Percentiles rank a stretch among this genome's conserved stretches.
Evolutionary conservation across 495 filamentous ascomycete genomes (phyloP).

Genomic region (Podospora pseudoanserina): DNA sequence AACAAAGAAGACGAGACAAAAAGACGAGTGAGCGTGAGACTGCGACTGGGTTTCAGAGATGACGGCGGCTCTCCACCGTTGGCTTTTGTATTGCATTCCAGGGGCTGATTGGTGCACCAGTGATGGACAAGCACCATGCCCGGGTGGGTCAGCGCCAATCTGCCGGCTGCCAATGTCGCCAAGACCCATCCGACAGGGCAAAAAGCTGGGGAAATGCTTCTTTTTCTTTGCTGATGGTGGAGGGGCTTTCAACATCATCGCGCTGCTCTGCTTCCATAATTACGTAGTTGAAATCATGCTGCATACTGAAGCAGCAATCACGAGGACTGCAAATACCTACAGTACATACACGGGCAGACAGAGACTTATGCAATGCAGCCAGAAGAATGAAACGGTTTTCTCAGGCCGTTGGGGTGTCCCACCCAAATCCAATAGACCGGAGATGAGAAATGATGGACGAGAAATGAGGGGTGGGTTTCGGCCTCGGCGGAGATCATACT

Average conservation of each 20-base stretch:
- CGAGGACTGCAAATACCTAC: neutral
- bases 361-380: too few species aligned
- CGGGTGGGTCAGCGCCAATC: constrained; percentile 6
- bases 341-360: too few species aligned
- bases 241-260: constrained; percentile 2
- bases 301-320: neutral
- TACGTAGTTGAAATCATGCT: neutral
- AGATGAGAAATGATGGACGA: constrained; percentile 4
- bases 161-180: constrained; percentile 8
- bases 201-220: constrained; percentile 14
- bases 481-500: neutral
- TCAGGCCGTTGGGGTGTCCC: neutral
- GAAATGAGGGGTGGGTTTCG: constrained; percentile 10
- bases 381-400: neutral
- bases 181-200: constrained; percentile 1
- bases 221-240: constrained; percentile 4
- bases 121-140: neutral
- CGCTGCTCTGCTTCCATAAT: constrained; percentile 4
- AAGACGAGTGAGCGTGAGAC: neutral
- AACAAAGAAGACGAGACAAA: neutral
- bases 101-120: constrained; percentile 1
- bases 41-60: constrained; percentile 6
- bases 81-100: neutral
- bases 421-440: constrained; percentile 10
- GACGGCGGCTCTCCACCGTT: constrained; percentile 2